A percentile compares a stretch with the other conserved stretches of the same genome.
Evolutionary conservation across 2,329 filamentous ascomycete species (phyloP).

Genomic region (Plenodomus biglobosus): DNA sequence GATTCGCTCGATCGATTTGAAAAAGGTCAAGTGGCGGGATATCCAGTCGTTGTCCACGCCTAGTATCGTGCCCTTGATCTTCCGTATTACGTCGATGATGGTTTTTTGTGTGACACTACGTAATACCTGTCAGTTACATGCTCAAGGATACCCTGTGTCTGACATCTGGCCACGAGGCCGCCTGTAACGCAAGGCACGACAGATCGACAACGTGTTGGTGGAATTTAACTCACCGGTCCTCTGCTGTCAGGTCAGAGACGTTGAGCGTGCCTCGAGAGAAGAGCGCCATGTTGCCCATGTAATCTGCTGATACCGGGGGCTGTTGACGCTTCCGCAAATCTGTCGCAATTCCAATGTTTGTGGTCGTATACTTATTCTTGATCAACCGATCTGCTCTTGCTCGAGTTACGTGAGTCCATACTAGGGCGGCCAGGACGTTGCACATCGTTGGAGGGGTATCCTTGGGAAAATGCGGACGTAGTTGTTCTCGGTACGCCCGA

Average conservation of each 20-base stretch:
- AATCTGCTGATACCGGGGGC: constrained; percentile 25
- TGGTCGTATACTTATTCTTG: constrained; percentile 20
- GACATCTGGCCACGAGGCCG: constrained; percentile 4
- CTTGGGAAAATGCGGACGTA: constrained; percentile 21
- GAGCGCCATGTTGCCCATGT: constrained; percentile 39
- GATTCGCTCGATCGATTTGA: constrained; percentile 33
- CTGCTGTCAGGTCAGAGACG: constrained; percentile 27
- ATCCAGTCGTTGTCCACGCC: constrained; percentile 39
- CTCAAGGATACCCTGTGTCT: constrained; percentile 5
- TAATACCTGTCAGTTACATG: constrained; percentile 14
- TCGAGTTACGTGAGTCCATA: constrained; percentile 42
- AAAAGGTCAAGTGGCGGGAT: constrained; percentile 31
- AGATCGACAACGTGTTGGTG: not conserved
- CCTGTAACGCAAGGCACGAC: constrained; percentile 10
- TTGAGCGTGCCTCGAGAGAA: constrained; percentile 32
- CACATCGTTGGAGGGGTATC: constrained; percentile 30
- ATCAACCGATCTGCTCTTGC: constrained; percentile 29
- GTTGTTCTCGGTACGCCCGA: constrained; percentile 27
- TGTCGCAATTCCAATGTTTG: constrained; percentile 34
- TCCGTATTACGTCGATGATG: constrained; percentile 29
- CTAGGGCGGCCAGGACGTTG: constrained; percentile 37
- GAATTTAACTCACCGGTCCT: constrained; percentile 32
- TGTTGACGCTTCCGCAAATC: constrained; percentile 33
- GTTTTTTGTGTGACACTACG: constrained; percentile 35
- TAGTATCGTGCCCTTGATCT: constrained; percentile 31